Evolutionary conservation across 108 stramenopile species (phyloP).

Genomic region (Cylindrotheca closterium): DNA sequence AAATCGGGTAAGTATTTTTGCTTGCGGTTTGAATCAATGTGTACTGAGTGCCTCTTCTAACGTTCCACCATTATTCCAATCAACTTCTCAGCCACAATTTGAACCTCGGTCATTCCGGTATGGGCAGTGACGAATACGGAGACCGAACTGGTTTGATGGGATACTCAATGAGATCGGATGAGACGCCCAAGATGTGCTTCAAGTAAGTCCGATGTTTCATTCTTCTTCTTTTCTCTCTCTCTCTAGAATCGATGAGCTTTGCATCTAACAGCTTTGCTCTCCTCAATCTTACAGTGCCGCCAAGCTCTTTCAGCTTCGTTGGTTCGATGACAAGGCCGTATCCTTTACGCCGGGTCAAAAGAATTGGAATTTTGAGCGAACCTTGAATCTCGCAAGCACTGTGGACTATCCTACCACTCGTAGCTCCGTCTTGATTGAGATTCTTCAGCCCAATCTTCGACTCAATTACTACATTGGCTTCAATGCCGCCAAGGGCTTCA

Average conservation of each 20-base stretch:
- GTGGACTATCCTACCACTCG: too few species aligned
- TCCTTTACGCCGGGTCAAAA: too few species aligned
- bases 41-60: too few species aligned
- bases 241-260: too few species aligned
- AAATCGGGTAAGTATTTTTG: constrained; percentile 35
- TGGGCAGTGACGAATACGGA: constrained; percentile 33
- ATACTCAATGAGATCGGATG: constrained; percentile 30
- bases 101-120: constrained; percentile 42
- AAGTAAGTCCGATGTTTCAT: too few species aligned
- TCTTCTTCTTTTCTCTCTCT: too few species aligned
- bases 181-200: constrained; percentile 44
- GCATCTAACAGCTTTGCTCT: too few species aligned
- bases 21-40: background rate
- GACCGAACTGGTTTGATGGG: constrained; percentile 38
- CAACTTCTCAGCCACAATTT: constrained; percentile 49
- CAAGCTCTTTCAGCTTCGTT: constrained; percentile 48
- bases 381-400: too few species aligned
- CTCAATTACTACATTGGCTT: constrained; percentile 38
- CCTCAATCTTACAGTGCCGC: constrained; percentile 58
- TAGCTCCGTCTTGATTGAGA: too few species aligned
- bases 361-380: too few species aligned
- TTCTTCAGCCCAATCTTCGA: too few species aligned
- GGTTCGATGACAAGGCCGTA: too few species aligned
- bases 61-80: background rate
- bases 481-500: constrained; percentile 45